phyloP scores from a whole-genome alignment of 345 rosid genomes.

The Cardamine resedifolia region DNA sequence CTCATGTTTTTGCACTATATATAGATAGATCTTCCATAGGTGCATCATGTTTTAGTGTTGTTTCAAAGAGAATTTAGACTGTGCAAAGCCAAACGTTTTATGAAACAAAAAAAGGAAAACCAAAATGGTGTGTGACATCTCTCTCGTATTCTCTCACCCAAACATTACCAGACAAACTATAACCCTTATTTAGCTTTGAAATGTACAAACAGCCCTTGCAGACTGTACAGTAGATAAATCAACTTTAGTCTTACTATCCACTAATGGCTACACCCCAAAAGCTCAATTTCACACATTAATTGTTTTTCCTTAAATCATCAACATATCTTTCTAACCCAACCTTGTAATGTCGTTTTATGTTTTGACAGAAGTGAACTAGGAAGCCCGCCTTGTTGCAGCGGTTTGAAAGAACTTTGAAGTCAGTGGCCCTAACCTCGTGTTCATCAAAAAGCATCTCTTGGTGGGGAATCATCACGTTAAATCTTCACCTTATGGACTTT shows the following conservation, averaged over 20 bases:
- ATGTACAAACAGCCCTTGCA: neutral
- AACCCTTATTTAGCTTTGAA: neutral
- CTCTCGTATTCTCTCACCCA: constrained; percentile 10
- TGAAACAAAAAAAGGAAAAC: neutral
- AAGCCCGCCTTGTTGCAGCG: constrained; percentile 21
- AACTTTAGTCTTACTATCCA: constrained; percentile 15
- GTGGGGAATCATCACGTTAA: neutral
- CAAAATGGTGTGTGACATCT: constrained; percentile 2
- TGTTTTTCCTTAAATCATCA: neutral
- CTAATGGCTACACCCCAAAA: constrained; percentile 14
- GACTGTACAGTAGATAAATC: constrained; percentile 8
- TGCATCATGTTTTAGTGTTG: constrained; percentile 21
- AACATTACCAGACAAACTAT: constrained; percentile 20
- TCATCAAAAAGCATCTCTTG: constrained; percentile 9
- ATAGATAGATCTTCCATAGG: neutral
- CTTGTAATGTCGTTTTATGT: constrained; percentile 17
- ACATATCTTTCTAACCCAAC: constrained; percentile 5
- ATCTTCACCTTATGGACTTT: neutral
- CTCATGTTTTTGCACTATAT: neutral
- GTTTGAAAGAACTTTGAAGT: constrained; percentile 15
- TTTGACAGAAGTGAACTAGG: constrained; percentile 6
- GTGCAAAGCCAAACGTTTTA: constrained; percentile 7
- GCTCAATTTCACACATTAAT: constrained; percentile 27
- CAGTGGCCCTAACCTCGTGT: constrained; percentile 17
- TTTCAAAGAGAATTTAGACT: neutral